Evolutionary conservation across 371 early-diverging fungal genomes (phyloP).

Genomic region (Furculomyces boomerangus): DNA sequence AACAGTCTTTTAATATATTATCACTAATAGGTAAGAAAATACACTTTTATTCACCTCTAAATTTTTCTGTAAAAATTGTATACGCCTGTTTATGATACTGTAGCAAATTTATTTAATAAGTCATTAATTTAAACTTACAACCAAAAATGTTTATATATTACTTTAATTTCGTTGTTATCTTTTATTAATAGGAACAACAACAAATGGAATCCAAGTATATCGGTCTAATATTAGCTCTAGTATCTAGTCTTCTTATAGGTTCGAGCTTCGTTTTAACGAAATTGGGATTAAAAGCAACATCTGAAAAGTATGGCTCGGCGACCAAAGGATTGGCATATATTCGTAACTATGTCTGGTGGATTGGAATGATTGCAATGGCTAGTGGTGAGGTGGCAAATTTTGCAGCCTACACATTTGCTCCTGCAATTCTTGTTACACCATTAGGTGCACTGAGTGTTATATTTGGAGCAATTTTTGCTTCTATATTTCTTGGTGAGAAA

Average conservation of each 20-base stretch:
- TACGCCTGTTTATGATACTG: no score
- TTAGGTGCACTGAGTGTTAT: constrained; percentile 80
- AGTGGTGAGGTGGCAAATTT: constrained; percentile 82
- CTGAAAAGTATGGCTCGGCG: constrained; percentile 40
- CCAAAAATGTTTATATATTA: no score
- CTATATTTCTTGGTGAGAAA: constrained; percentile 71
- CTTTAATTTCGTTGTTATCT: no score
- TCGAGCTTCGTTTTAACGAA: constrained; percentile 84
- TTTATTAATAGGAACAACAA: no score
- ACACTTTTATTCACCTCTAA: no score
- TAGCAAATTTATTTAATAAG: no score
- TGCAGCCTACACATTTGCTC: constrained; percentile 86
- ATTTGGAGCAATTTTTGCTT: constrained; percentile 74
- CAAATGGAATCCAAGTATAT: constrained; percentile 62
- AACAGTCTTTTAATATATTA: no score
- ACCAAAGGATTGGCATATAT: constrained; percentile 70
- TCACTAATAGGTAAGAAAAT: no score
- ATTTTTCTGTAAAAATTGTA: neutral
- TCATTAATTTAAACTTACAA: no score
- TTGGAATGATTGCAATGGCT: constrained; percentile 76
- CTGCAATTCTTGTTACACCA: constrained; percentile 80
- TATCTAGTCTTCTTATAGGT: constrained; percentile 76
- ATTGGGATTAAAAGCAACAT: constrained; percentile 65
- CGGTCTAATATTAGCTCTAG: constrained; percentile 66
- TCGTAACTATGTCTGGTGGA: constrained; percentile 77